Base-by-base conservation (phyloP, 1,284 basidiomycete species). In the Microbotryum scabiosae region DNA sequence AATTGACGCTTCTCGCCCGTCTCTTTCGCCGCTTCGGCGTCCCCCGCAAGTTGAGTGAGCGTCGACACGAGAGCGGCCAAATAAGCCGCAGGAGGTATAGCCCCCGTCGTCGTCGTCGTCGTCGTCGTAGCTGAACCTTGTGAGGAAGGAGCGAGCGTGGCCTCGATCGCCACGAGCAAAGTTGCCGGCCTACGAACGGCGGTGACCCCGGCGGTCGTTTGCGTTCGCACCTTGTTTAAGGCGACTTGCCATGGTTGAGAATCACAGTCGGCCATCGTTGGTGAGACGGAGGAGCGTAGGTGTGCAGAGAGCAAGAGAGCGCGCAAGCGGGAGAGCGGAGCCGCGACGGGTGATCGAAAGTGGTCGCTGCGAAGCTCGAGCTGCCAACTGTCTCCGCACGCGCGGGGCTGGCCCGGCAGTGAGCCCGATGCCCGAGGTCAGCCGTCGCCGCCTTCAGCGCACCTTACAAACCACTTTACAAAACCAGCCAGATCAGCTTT, bases 161-260 rank as follows among this genome's bases (percentile, higher is more conserved):
- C 81, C 75, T 99, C 96, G 70, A 98, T 81, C 20, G 93, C 96
- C 59, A 82, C 78, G 49, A 99, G 82, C 23, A 99, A 83, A 58
- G 84, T 85, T 18, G 96, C 96, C 3, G 92, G 91, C 56, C 87
- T 83, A 73, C 90, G 89, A 77, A 97, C 92, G 73, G 96, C 90
- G 2, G 85, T 75, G 23, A 94, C 80, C 30, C 83, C 82, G 0
- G 92, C 94, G 26, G 83, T 82, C 3, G 84, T 85, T 71, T 97
- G 90, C 18, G 87, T 85, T 60, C 94, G 81, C 68, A 98, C 90
- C 78, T 97, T 97, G 64, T 83, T 78, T 54, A 96, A 79, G 26
- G 84, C 82, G 10, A 46, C 46, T 26, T 62, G 26, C n/a, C 25
- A 32, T 52, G 23, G 21, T 52, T 25, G 3, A 8, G 30, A 12